Conservation (phyloP, 23 red algal genomes). For the Agarophyton chilense region DNA sequence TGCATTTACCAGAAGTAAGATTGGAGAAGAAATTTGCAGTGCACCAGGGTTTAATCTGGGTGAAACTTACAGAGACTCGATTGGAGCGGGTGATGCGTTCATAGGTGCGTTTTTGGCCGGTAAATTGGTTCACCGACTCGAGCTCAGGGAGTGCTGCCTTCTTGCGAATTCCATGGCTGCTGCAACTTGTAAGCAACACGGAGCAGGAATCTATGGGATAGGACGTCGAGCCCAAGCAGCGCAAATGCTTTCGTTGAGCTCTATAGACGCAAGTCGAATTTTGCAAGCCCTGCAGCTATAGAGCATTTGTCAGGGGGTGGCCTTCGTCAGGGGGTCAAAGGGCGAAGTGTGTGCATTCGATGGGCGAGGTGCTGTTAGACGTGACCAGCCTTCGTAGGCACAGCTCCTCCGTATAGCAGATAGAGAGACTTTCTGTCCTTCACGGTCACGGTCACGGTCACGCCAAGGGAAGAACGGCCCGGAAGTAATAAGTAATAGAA, state of each 20-base stretch:
- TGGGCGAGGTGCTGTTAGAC: too few species aligned
- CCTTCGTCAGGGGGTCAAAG: too few species aligned
- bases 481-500: too few species aligned
- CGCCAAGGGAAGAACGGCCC: too few species aligned
- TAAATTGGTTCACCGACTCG: conserved; percentile 4
- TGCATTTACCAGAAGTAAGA: background rate
- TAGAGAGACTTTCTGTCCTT: too few species aligned
- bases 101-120: conserved; percentile 46
- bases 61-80: conserved; percentile 12
- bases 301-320: too few species aligned
- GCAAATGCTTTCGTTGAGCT: background rate
- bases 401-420: too few species aligned
- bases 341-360: too few species aligned
- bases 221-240: background rate
- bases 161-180: conserved; percentile 45
- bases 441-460: too few species aligned
- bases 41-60: conserved; percentile 23
- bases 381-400: too few species aligned
- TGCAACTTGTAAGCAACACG: conserved; percentile 43
- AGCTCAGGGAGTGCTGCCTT: conserved; percentile 14
- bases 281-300: too few species aligned
- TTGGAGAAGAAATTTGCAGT: conserved; percentile 21
- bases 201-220: conserved; percentile 25
- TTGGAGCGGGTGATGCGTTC: conserved; percentile 47
- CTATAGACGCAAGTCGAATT: background rate